phyloP scores from a whole-genome alignment of 108 stramenopile genomes.

The Skeletonema costatum region DNA sequence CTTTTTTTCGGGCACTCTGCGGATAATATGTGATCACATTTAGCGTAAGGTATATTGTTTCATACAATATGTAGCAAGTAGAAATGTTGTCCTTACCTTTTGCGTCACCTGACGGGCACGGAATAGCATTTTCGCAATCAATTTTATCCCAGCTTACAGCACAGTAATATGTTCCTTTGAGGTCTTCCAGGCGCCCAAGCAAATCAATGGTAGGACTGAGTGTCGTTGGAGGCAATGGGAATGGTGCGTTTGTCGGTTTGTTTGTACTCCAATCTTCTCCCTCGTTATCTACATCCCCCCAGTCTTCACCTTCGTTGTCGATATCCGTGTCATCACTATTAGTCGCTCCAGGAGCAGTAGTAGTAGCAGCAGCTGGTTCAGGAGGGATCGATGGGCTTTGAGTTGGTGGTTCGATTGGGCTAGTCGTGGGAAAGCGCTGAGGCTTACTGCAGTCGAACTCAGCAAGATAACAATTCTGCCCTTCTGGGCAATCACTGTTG shows the following conservation, averaged over 20 bases:
- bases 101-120: slow-evolving; percentile 38
- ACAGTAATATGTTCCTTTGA: slow-evolving; percentile 25
- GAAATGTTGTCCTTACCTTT: slow-evolving; percentile 11
- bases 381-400: background rate
- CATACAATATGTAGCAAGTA: background rate
- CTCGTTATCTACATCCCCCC: slow-evolving; percentile 42
- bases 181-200: slow-evolving; percentile 28
- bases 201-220: slow-evolving; percentile 46
- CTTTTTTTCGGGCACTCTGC: slow-evolving; percentile 35
- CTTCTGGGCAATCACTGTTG: slow-evolving; percentile 23
- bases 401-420: background rate
- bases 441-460: slow-evolving; percentile 21
- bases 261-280: slow-evolving; percentile 36
- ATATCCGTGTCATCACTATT: background rate
- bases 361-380: background rate
- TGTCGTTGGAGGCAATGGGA: slow-evolving; percentile 28
- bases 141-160: slow-evolving; percentile 38
- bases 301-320: slow-evolving; percentile 25
- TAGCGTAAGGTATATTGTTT: background rate
- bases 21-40: background rate
- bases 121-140: slow-evolving; percentile 38
- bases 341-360: background rate
- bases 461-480: slow-evolving; percentile 17
- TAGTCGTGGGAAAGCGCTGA: slow-evolving; percentile 4
- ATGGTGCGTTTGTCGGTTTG: slow-evolving; percentile 23